A percentile compares a stretch with the other conserved stretches of the same genome.
Evolutionary conservation across 495 filamentous ascomycete genomes (phyloP).

Genomic region (Hypoxylon trugodes): DNA sequence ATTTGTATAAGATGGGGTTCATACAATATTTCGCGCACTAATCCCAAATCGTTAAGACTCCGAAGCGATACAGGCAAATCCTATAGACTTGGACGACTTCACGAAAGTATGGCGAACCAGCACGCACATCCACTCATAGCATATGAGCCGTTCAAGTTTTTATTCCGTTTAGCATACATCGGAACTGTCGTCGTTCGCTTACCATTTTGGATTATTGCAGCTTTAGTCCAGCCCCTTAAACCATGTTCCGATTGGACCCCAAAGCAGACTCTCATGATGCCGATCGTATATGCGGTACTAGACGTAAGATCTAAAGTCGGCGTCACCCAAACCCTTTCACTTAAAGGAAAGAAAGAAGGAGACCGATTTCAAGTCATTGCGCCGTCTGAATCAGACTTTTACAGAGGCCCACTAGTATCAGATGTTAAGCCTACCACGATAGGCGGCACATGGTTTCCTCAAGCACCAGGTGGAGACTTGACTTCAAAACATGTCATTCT

Average conservation of each 20-base stretch:
- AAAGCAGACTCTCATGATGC: slow-evolving; percentile 29
- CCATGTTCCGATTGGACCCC: slow-evolving; percentile 16
- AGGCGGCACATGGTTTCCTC: slow-evolving; percentile 36
- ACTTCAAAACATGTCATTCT: slow-evolving; percentile 51
- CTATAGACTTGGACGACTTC: too few relatives aligned
- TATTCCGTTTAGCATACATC: slow-evolving; percentile 20
- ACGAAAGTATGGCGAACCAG: not conserved
- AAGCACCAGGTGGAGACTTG: slow-evolving; percentile 1
- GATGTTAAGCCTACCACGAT: slow-evolving; percentile 21
- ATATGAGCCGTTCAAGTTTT: slow-evolving; percentile 16
- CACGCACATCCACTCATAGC: slow-evolving; percentile 15
- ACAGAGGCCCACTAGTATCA: slow-evolving; percentile 23
- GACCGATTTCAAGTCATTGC: slow-evolving; percentile 19
- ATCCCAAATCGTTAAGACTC: too few relatives aligned
- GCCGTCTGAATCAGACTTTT: slow-evolving; percentile 9
- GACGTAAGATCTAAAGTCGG: slow-evolving; percentile 15
- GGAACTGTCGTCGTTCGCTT: slow-evolving; percentile 20
- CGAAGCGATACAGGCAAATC: too few relatives aligned
- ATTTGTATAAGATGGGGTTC: too few relatives aligned
- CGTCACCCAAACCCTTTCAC: slow-evolving; percentile 13
- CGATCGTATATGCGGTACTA: not conserved
- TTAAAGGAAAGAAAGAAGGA: slow-evolving; percentile 24
- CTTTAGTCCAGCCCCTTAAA: slow-evolving; percentile 12
- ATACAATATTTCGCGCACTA: too few relatives aligned
- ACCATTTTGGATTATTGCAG: slow-evolving; percentile 12